phyloP scores from a whole-genome alignment of 108 stramenopile species.

The Epithemia pelagica region DNA sequence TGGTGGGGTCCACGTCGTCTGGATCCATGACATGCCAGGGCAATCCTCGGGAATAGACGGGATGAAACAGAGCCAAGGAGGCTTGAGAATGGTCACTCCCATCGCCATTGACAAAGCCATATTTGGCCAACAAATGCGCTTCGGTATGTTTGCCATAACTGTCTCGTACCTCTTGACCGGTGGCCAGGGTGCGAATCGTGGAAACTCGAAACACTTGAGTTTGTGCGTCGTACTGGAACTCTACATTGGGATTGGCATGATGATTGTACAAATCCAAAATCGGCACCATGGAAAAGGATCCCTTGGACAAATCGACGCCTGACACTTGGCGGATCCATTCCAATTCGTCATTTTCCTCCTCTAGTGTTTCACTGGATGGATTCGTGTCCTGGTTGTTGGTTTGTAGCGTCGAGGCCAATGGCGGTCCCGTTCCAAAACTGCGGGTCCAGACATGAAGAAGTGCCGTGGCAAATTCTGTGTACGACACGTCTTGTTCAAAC shows the following conservation, averaged over 20 bases:
- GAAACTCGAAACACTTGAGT: slow-evolving; percentile 45
- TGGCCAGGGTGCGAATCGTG: slow-evolving; percentile 22
- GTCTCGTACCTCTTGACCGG: slow-evolving; percentile 41
- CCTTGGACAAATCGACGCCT: slow-evolving; percentile 33
- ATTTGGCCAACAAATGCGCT: slow-evolving; percentile 65
- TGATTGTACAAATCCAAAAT: slow-evolving; percentile 78
- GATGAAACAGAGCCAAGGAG: slow-evolving; percentile 56
- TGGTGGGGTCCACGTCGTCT: background rate
- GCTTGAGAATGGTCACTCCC: slow-evolving; percentile 55
- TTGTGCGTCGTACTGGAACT: slow-evolving; percentile 39
- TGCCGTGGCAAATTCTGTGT: slow-evolving; percentile 46
- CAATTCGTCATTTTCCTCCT: slow-evolving; percentile 37
- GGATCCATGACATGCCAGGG: slow-evolving; percentile 12
- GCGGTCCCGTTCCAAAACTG: slow-evolving; percentile 52
- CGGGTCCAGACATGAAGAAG: slow-evolving; percentile 70
- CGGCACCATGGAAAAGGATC: slow-evolving; percentile 64
- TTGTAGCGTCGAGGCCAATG: slow-evolving; percentile 17
- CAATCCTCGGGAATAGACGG: slow-evolving; percentile 43
- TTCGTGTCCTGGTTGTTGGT: slow-evolving; percentile 27
- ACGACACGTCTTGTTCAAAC: slow-evolving; percentile 35
- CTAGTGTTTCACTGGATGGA: slow-evolving; percentile 22
- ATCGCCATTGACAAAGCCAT: slow-evolving; percentile 82
- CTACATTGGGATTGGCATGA: slow-evolving; percentile 64
- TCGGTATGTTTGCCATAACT: slow-evolving; percentile 68
- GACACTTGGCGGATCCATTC: slow-evolving; percentile 9